These are phyloP conservation scores for Aureobasidium pullulans DNA, from an alignment of 2,329 filamentous ascomycete genomes.

Conservation along the genomic window DNA sequence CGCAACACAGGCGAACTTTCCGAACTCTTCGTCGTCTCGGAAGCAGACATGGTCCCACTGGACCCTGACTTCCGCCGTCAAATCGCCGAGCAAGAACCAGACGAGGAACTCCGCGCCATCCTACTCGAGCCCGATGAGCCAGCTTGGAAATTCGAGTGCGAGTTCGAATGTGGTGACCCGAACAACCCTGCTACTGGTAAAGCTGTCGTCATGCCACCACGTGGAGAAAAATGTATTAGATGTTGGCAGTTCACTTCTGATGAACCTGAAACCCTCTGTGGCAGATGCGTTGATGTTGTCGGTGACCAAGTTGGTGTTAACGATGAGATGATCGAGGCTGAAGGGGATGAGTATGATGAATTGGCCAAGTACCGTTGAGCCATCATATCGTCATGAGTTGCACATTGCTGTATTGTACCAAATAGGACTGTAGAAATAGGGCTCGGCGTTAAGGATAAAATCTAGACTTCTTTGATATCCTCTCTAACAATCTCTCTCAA, in stretches of 20 bases:
- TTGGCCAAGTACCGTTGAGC: conserved; percentile 1
- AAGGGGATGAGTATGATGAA: not conserved
- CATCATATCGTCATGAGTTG: not conserved
- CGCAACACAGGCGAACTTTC: conserved; percentile 28
- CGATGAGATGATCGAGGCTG: conserved; percentile 8
- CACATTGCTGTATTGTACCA: not conserved
- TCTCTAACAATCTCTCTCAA: no score
- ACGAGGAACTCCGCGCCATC: conserved; percentile 15
- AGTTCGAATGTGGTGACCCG: conserved; percentile 30
- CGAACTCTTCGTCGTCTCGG: conserved; percentile 37
- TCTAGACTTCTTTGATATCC: no score
- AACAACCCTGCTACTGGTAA: conserved; percentile 19
- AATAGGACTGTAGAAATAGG: not conserved
- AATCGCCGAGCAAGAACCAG: conserved; percentile 14
- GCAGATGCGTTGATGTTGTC: conserved; percentile 56
- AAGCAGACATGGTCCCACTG: conserved; percentile 22
- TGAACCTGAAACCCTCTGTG: conserved; percentile 59
- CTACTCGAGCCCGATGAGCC: conserved; percentile 16
- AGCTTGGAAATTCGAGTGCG: conserved; percentile 36
- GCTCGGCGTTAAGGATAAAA: not conserved
- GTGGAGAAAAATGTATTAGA: conserved; percentile 64
- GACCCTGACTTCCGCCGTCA: conserved; percentile 10
- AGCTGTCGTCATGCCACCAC: conserved; percentile 36
- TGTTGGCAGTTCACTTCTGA: conserved; percentile 84
- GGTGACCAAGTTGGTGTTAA: not conserved